Evolutionary conservation across 805 yeast genomes (phyloP).

Genomic region (Cyberlindnera americana): DNA sequence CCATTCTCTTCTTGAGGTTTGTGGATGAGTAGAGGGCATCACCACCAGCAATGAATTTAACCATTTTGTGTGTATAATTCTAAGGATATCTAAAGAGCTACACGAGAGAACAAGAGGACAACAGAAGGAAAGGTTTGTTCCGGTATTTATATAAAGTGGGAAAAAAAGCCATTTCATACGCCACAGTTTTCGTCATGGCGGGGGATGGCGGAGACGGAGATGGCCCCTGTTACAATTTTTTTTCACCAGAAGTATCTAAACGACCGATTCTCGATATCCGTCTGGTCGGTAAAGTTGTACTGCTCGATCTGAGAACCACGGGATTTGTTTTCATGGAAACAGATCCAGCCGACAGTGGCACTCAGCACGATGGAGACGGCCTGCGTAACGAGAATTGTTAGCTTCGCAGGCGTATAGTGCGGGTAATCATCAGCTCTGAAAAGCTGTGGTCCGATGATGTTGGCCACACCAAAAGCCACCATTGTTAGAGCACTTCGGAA

Average conservation of each 20-base stretch:
- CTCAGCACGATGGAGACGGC: conserved; percentile 40
- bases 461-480: conserved; percentile 51
- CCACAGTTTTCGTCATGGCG: conserved; percentile 4
- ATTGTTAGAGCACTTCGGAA: conserved; percentile 48
- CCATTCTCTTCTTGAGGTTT: conserved; percentile 26
- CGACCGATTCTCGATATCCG: conserved; percentile 46
- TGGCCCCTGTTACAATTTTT: not conserved
- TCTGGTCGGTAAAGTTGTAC: conserved; percentile 32
- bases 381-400: conserved; percentile 50
- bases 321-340: conserved; percentile 46
- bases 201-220: not conserved
- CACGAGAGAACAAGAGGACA: no score
- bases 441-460: conserved; percentile 60
- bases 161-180: no score
- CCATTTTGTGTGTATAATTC: conserved; percentile 5
- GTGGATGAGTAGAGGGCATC: conserved; percentile 29
- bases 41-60: conserved; percentile 27
- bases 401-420: conserved; percentile 52
- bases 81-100: no score
- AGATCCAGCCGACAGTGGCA: conserved; percentile 37
- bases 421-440: conserved; percentile 49
- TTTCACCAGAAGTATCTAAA: conserved; percentile 38
- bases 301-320: no score
- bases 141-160: no score
- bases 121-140: no score